Conservation (phyloP, 2,329 filamentous ascomycete genomes). For the Hypoxylon sp. region DNA sequence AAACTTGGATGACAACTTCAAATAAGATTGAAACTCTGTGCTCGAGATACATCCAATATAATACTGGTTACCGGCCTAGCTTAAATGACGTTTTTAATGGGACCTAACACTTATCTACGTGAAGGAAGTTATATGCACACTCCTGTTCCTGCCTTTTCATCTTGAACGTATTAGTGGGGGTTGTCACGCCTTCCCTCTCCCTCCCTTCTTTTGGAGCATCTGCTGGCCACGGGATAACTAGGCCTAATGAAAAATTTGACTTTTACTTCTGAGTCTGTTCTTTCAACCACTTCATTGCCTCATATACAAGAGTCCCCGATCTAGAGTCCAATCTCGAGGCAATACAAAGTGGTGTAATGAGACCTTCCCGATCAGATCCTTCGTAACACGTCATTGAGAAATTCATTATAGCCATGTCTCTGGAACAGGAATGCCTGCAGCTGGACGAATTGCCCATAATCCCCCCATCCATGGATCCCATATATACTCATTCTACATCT, state of each 20-base stretch:
- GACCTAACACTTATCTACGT: background rate
- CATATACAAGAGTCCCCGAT: background rate
- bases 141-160: conserved; percentile 2
- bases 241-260: background rate
- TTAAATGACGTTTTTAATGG: background rate
- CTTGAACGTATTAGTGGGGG: background rate
- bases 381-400: background rate
- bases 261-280: background rate
- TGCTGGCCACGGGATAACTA: background rate
- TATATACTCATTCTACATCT: conserved; percentile 13
- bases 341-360: background rate
- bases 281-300: background rate
- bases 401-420: conserved; percentile 15
- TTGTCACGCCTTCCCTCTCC: background rate
- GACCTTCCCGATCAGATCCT: background rate
- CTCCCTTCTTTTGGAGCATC: background rate
- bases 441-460: conserved; percentile 23
- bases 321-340: background rate
- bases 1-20: background rate
- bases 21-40: background rate
- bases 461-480: conserved; percentile 25
- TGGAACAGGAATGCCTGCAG: background rate
- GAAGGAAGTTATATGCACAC: background rate
- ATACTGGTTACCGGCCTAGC: background rate
- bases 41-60: background rate